Conservation (phyloP, 1,139 yeast genomes). For the Yamadazyma pseudoaaseri region DNA sequence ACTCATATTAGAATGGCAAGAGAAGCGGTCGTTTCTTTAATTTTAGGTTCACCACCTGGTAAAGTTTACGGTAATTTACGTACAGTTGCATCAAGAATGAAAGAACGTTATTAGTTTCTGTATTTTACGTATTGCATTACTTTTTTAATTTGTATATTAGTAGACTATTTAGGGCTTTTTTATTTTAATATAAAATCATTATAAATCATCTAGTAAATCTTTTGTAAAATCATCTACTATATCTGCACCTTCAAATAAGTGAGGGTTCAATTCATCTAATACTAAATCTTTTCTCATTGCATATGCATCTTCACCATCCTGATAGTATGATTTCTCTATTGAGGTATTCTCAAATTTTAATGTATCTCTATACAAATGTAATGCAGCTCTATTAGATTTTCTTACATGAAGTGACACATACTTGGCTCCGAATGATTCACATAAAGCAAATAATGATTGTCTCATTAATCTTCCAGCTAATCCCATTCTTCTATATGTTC, state of each 20-base stretch:
- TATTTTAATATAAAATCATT: conserved; percentile 5
- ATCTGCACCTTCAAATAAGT: conserved; percentile 38
- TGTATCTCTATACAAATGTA: conserved; percentile 87
- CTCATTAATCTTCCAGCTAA: conserved; percentile 92
- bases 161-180: conserved; percentile 1
- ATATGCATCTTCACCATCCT: conserved; percentile 98
- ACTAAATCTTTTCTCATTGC: conserved; percentile 76
- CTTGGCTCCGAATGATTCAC: conserved; percentile 79
- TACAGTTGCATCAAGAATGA: conserved; percentile 94
- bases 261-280: conserved; percentile 60
- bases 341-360: conserved; percentile 76
- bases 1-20: conserved; percentile 97
- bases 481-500: conserved; percentile 94
- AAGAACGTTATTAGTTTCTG: conserved; percentile 81
- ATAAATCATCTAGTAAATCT: conserved; percentile 31
- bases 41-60: conserved; percentile 98
- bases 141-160: conserved; percentile 7
- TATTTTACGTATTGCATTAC: conserved; percentile 1
- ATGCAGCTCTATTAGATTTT: conserved; percentile 89
- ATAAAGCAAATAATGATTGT: conserved; percentile 74
- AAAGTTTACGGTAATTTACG: conserved; percentile 96
- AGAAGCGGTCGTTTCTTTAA: conserved; percentile 90
- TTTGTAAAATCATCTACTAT: conserved; percentile 52
- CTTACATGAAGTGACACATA: conserved; percentile 93
- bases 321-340: conserved; percentile 85